Evolutionary conservation across 805 yeast species (phyloP).

Genomic region (Teunomyces cretensis): DNA sequence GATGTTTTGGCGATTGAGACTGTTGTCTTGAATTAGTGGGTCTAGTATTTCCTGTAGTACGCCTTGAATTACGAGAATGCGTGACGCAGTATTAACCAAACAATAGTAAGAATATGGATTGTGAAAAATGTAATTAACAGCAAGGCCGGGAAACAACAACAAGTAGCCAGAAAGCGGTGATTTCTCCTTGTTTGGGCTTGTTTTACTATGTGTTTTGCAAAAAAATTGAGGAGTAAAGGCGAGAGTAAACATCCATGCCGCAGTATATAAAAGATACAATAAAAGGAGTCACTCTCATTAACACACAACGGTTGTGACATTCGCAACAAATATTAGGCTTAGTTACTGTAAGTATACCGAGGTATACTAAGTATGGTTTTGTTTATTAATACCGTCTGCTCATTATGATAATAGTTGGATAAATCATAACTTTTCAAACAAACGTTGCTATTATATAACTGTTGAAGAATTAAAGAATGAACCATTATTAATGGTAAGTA

Average conservation of each 20-base stretch:
- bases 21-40: background rate
- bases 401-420: constrained; percentile 4
- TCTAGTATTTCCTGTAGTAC: background rate
- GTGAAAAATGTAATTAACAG: too few relatives aligned
- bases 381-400: background rate
- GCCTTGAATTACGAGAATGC: background rate
- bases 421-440: constrained; percentile 2
- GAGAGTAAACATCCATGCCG: background rate
- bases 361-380: background rate
- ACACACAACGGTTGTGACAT: background rate
- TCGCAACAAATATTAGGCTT: background rate
- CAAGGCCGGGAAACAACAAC: too few relatives aligned
- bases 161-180: too few relatives aligned
- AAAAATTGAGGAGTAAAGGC: background rate
- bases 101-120: background rate
- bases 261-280: background rate
- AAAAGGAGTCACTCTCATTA: background rate
- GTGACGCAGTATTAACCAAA: background rate
- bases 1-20: background rate
- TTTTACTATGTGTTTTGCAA: background rate
- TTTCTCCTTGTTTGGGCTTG: too few relatives aligned
- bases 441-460: constrained; percentile 2
- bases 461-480: constrained; percentile 3
- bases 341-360: background rate
- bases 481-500: constrained; percentile 5